These are phyloP conservation scores for Taphrina deformans DNA, from an alignment of 1,139 yeast species.

Conservation along the genomic window DNA sequence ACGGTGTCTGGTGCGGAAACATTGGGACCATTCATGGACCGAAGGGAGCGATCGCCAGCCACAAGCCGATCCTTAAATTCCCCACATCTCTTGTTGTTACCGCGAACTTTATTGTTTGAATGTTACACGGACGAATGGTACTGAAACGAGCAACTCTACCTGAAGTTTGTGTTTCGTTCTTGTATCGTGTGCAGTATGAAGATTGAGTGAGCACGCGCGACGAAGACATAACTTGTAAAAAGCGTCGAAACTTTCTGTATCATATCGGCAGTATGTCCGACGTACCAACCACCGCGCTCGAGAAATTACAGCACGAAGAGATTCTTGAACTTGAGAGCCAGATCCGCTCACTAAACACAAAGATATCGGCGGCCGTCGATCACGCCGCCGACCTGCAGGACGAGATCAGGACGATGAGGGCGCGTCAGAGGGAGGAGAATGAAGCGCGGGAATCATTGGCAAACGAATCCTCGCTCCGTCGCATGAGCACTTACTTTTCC, in stretches of 20 bases:
- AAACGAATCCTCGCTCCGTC: constrained; percentile 20
- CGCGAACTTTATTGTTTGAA: not conserved
- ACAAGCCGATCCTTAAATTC: not conserved
- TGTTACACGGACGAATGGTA: not conserved
- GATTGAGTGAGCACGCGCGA: too few relatives aligned
- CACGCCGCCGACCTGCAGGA: constrained; percentile 31
- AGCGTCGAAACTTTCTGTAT: too few relatives aligned
- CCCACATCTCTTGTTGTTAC: not conserved
- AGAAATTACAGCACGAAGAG: constrained; percentile 13
- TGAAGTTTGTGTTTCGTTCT: too few relatives aligned
- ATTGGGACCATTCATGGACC: not conserved
- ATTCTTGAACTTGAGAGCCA: constrained; percentile 24
- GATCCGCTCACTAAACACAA: constrained; percentile 21
- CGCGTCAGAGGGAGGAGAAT: constrained; percentile 21
- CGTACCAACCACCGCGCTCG: constrained; percentile 1
- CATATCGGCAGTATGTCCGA: not conserved
- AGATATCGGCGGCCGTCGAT: constrained; percentile 29
- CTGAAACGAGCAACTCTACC: not conserved
- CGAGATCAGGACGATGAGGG: constrained; percentile 13
- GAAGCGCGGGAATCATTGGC: constrained; percentile 9
- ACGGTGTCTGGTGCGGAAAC: too few relatives aligned
- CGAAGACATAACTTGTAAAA: too few relatives aligned
- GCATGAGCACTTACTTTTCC: constrained; percentile 21
- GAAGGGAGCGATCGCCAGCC: not conserved
- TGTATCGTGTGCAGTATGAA: too few relatives aligned